Base-by-base conservation (phyloP, 495 filamentous ascomycete genomes). In the Durotheca rogersii region DNA sequence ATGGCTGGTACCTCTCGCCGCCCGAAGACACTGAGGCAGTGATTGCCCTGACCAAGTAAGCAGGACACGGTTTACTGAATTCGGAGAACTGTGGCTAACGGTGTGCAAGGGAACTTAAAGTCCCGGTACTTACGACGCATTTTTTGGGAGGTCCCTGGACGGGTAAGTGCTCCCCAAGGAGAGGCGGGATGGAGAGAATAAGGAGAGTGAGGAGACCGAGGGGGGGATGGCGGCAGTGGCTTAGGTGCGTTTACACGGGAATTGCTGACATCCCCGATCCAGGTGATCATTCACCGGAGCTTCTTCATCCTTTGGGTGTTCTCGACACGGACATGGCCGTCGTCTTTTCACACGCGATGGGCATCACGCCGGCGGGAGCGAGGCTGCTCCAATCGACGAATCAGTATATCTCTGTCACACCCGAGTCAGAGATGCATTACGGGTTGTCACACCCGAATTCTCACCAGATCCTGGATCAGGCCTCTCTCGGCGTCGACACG, bases 391-490 rank as follows among this genome's bases (percentile, higher is more conserved):
- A 64, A 29, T 32, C 40, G 3, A 57, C 55, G 10, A 69, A 72
- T 52, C 58, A 67, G 32, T 66, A 65, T 59, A 57, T 70, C 50
- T 70, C 70, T 14, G 67, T 67, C 33, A 72, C 70, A 6, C 65
- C 68, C 16, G 70, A 74, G 51, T 68, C 67, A 2, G 71, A 74
- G 49, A 55, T 65, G 41, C 66, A 68, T 51, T 68, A 67, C 33
- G 71, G 68, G 3, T 61, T 63, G 32, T 54, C 47, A 3, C 59
- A 72, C 40, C 53, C 66, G 4, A 55, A 38, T 29, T 15, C 33
- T 9, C 62, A 71, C 39, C 57, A 64, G 7, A 50, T 67, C 14
- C 64, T 53, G n/a, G 68, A 72, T 21, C 68, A 72, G 34, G 56
- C 52, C 41, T 40, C 60, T 12, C 49, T 72, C 1, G 68, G 68